phyloP scores from a whole-genome alignment of 331 rosid species.

The Erythrophleum ivorense region DNA sequence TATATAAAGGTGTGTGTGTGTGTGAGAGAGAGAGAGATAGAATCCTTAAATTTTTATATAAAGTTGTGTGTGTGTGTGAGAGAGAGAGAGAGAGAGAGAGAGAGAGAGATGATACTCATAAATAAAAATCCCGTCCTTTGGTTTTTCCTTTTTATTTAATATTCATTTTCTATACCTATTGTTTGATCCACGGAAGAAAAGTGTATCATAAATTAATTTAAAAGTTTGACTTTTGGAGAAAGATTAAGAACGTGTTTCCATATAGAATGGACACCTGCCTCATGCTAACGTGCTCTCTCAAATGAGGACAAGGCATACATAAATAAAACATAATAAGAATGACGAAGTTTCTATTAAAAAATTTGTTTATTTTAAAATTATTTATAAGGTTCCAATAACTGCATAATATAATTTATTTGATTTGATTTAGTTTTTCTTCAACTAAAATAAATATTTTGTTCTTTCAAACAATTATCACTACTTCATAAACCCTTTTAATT shows the following conservation, averaged over 20 bases:
- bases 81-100: too few species aligned
- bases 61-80: too few species aligned
- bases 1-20: too few species aligned
- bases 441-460: too few species aligned
- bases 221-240: not conserved
- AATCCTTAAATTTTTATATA: too few species aligned
- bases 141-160: not conserved
- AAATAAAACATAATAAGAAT: not conserved
- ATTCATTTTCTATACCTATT: not conserved
- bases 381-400: not conserved
- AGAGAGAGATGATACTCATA: not conserved
- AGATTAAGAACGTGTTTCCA: not conserved
- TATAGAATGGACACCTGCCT: not conserved
- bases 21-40: not conserved
- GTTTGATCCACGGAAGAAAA: slow-evolving; percentile 2
- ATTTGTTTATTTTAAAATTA: not conserved
- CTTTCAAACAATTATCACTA: too few species aligned
- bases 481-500: not conserved
- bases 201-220: slow-evolving; percentile 11
- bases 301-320: not conserved
- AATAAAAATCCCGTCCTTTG: not conserved
- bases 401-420: not conserved
- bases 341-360: not conserved
- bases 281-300: not conserved
- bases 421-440: too few species aligned